Percentiles rank a stretch among this genome's conserved stretches.
phyloP scores from a whole-genome alignment of 345 rosid species.

The Citrus inodora region DNA sequence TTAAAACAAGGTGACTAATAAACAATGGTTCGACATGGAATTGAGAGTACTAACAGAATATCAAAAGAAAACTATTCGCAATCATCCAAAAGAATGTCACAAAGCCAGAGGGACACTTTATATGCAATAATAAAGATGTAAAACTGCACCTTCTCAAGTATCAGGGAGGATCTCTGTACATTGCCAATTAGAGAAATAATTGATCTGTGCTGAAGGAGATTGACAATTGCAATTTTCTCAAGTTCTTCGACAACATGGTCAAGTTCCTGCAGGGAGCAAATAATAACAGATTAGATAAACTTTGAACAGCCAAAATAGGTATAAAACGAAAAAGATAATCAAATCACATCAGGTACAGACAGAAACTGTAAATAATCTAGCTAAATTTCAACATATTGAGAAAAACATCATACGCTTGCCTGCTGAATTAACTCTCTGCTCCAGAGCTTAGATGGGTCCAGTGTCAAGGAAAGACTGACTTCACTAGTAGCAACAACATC shows the following conservation, averaged over 20 bases:
- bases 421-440: slow-evolving; percentile 97
- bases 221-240: slow-evolving; percentile 90
- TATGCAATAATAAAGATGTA: slow-evolving; percentile 7
- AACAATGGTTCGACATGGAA: neutral
- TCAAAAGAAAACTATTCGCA: neutral
- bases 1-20: neutral
- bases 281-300: neutral
- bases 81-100: neutral
- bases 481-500: slow-evolving; percentile 99
- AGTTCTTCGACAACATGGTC: slow-evolving; percentile 98
- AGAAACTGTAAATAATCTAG: neutral
- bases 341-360: neutral
- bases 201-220: slow-evolving; percentile 82
- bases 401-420: slow-evolving; percentile 55
- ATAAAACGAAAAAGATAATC: neutral
- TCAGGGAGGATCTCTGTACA: slow-evolving; percentile 85
- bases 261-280: slow-evolving; percentile 63
- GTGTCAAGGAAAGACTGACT: slow-evolving; percentile 95
- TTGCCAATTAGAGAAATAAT: slow-evolving; percentile 95
- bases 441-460: slow-evolving; percentile 98
- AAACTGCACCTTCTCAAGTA: slow-evolving; percentile 76
- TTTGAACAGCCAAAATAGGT: slow-evolving; percentile 4
- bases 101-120: neutral
- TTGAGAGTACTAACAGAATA: neutral
- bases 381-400: neutral